These are phyloP conservation scores for Clathrus columnatus DNA, from an alignment of 768 basidiomycete genomes.

Conservation along the genomic window DNA sequence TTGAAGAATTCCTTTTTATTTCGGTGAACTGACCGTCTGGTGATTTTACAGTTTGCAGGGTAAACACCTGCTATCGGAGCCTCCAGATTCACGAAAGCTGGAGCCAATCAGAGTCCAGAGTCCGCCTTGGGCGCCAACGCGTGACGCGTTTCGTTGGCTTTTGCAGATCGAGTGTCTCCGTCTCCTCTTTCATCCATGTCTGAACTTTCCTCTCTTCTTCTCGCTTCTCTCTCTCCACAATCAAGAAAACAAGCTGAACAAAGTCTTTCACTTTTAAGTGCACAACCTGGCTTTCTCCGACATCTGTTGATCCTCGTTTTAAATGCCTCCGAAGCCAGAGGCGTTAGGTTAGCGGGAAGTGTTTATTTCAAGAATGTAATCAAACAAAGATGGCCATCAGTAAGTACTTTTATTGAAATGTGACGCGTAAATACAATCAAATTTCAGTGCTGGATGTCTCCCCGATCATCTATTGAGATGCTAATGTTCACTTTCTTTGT, in stretches of 20 bases:
- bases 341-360: slow-evolving; percentile 73
- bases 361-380: slow-evolving; percentile 91
- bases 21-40: too few relatives aligned
- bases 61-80: background rate
- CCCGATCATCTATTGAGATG: background rate
- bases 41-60: background rate
- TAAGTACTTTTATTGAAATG: slow-evolving; percentile 25
- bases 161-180: background rate
- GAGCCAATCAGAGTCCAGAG: background rate
- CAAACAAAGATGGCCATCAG: slow-evolving; percentile 85
- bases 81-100: background rate
- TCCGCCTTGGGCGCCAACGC: background rate
- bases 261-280: slow-evolving; percentile 54
- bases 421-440: background rate
- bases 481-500: background rate
- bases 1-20: too few relatives aligned
- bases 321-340: slow-evolving; percentile 50
- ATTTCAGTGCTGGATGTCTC: background rate
- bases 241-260: slow-evolving; percentile 78
- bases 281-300: slow-evolving; percentile 69
- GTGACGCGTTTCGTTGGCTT: background rate
- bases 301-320: slow-evolving; percentile 75
- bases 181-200: slow-evolving; percentile 8
- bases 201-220: slow-evolving; percentile 52
- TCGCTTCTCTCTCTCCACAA: slow-evolving; percentile 59